Evolutionary conservation across 208 protist species (phyloP).

Genomic region (Trypanosoma boissoni): DNA sequence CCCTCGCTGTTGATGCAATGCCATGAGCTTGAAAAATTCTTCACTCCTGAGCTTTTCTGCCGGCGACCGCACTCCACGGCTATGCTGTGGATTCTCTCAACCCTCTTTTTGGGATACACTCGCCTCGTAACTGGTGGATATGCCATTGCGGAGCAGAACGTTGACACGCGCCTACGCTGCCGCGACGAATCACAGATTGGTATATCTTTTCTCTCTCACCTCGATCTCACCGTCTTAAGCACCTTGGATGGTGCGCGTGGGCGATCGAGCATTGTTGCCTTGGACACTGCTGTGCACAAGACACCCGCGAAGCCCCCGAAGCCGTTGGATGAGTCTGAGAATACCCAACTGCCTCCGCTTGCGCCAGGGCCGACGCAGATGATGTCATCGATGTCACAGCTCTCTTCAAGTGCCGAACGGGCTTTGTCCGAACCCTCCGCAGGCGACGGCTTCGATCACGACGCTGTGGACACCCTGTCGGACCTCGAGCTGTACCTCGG

Average conservation of each 20-base stretch:
- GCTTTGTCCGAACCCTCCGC: too few relatives aligned
- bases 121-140: slow-evolving; percentile 11
- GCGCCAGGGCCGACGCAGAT: too few relatives aligned
- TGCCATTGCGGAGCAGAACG: slow-evolving; percentile 11
- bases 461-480: slow-evolving; percentile 19
- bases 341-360: too few relatives aligned
- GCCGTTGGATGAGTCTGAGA: too few relatives aligned
- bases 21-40: slow-evolving; percentile 37
- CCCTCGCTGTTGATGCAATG: slow-evolving; percentile 66
- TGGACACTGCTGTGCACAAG: too few relatives aligned
- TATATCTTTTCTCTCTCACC: neutral
- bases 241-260: too few relatives aligned
- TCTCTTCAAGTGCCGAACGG: too few relatives aligned
- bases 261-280: too few relatives aligned
- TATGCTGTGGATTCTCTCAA: slow-evolving; percentile 48
- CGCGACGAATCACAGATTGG: slow-evolving; percentile 18
- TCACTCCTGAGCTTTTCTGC: slow-evolving; percentile 24
- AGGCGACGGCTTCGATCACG: neutral
- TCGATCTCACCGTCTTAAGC: neutral
- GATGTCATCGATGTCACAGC: too few relatives aligned
- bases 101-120: slow-evolving; percentile 56
- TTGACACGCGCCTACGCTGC: slow-evolving; percentile 33
- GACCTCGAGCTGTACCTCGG: slow-evolving; percentile 31
- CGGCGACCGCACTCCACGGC: slow-evolving; percentile 28
- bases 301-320: too few relatives aligned